Evolutionary conservation across 352 stramenopile species (phyloP).

Genomic region (Peronospora destructor): DNA sequence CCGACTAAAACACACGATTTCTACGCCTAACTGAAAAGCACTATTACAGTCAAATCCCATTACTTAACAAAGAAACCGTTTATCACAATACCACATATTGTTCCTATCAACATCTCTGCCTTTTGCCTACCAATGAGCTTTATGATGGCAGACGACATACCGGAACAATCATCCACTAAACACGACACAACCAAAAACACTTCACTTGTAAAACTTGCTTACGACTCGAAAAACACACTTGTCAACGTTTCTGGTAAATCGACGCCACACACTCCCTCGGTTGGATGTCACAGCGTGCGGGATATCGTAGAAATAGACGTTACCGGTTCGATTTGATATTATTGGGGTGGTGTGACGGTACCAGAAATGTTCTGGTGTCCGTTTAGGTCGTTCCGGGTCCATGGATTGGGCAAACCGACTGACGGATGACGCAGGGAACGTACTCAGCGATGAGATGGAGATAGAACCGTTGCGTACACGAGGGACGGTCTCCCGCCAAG

Average conservation of each 20-base stretch:
- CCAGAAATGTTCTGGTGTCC: conserved; percentile 3
- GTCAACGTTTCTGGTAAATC: conserved; percentile 25
- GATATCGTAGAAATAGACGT: conserved; percentile 8
- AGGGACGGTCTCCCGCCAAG: conserved; percentile 3
- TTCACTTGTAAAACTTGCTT: conserved; percentile 31
- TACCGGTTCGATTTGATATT: conserved; percentile 11
- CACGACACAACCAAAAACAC: too few relatives aligned
- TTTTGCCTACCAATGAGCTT: not conserved
- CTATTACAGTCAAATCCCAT: too few relatives aligned
- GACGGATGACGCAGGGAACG: conserved; percentile 10
- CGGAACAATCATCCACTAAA: too few relatives aligned
- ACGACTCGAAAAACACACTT: conserved; percentile 25
- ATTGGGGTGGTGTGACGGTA: conserved; percentile 16
- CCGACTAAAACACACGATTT: too few relatives aligned
- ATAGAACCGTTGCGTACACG: conserved; percentile 26
- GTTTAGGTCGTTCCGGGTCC: conserved; percentile 9
- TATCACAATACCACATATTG: too few relatives aligned
- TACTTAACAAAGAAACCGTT: too few relatives aligned
- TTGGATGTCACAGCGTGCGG: conserved; percentile 19
- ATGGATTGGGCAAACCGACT: conserved; percentile 25
- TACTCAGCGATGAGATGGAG: conserved; percentile 14
- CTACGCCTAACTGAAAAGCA: too few relatives aligned
- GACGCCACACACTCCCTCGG: conserved; percentile 18
- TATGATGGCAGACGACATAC: too few relatives aligned
- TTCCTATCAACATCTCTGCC: too few relatives aligned